Base-by-base conservation (phyloP, 164 flowering plant genomes). In the Umbilicus rupestris region DNA sequence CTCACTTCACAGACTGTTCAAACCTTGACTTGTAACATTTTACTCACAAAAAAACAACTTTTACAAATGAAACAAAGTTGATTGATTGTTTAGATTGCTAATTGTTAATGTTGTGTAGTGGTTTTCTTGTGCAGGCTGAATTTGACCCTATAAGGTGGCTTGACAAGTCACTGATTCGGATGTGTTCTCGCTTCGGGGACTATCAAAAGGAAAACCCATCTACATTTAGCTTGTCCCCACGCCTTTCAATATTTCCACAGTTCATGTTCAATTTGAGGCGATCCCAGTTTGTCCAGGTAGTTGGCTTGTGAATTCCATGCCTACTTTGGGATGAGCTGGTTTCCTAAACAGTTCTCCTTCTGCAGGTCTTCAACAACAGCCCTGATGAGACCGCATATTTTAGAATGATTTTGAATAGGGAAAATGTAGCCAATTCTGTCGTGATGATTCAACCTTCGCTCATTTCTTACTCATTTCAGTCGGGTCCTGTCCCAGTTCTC, bases 381-480 rank as follows among this genome's bases (percentile, higher is more conserved):
- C 99, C 97, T 14, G 99, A 94, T 79, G 99, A 94, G 80, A 94
- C 99, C 59, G 97, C 99, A 30, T 91, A 87, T 75, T 94, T 85
- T 65, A 85, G 97, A 76, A 88, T 91, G 93, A 85, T 94, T 57
- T 77, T 94, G 66, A 87, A 91, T 76, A 75, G 96, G 69, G 99
- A 91, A 76, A 91, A 88, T 78, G 97, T 94, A 41, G 80, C 89
- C 72, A 94, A 94, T 73, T 91, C 97, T 46, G 93, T 94, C 67
- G 96, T 91, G 73, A 94, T 91, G 97, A 85, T 94, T 73, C 99
- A 94, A 70, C 97, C 97, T 41, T 91, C 97, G 59, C 77, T 94
- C 78, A 88, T 94, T 67, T 88, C 99, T 45, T 94, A 89, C 74
- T 84, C 97, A 62, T 87, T 91, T 78, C 89, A 91, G 47, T 83